Percentiles rank a stretch among this genome's conserved stretches.
phyloP scores from a whole-genome alignment of 225 moss, liverwort and hornwort species.

The Pseudisothecium myosuroides region DNA sequence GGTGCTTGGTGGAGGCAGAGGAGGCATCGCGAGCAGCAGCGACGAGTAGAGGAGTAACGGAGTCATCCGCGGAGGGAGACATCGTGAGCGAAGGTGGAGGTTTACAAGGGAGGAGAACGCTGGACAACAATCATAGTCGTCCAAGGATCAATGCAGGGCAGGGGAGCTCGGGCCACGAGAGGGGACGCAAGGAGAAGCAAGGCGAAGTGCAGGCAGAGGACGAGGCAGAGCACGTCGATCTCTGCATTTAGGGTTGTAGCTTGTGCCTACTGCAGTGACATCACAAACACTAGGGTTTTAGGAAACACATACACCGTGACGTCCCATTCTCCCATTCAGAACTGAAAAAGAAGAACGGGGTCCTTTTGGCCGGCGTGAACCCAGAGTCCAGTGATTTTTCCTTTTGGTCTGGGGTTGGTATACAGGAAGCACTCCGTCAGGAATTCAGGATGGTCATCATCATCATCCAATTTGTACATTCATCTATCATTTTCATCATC shows the following conservation, averaged over 20 bases:
- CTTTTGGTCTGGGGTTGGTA: neutral
- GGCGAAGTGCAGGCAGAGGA: neutral
- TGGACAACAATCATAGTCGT: neutral
- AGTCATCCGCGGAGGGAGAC: constrained; percentile 1
- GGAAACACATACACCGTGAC: neutral
- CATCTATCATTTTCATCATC: neutral
- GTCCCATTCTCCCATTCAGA: neutral
- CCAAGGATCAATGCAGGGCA: neutral
- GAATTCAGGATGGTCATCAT: too few species aligned
- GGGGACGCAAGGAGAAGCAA: neutral
- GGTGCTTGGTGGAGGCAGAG: constrained; percentile 49
- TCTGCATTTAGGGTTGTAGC: neutral
- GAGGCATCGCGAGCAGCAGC: constrained; percentile 49
- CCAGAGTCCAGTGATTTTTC: neutral
- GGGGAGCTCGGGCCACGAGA: neutral
- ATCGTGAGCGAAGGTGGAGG: neutral
- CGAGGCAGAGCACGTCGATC: neutral
- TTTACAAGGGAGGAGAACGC: neutral
- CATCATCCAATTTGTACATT: neutral
- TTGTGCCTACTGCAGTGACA: neutral
- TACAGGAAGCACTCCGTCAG: neutral
- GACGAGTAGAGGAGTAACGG: neutral
- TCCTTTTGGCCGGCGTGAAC: neutral
- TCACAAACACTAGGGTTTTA: neutral
- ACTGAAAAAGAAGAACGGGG: neutral